Conservation (phyloP, 176 grass and related monocot species). For the Ampelocalamus luodianensis region DNA sequence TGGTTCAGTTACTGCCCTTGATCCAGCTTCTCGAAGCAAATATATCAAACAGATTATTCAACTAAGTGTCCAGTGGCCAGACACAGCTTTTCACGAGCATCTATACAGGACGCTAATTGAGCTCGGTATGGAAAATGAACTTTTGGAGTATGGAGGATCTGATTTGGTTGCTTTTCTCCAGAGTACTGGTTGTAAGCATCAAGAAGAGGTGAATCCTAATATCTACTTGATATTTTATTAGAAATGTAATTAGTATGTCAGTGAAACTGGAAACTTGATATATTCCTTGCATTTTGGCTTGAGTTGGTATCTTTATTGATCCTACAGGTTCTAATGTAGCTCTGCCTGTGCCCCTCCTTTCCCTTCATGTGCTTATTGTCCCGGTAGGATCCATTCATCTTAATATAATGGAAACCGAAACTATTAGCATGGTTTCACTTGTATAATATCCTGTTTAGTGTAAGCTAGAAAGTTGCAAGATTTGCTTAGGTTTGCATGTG, state of each 20-base stretch:
- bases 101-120: conserved; percentile 86
- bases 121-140: conserved; percentile 87
- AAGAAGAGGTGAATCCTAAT: conserved; percentile 62
- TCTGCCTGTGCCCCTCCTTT: not conserved
- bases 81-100: conserved; percentile 85
- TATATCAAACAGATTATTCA: conserved; percentile 90
- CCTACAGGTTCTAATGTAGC: conserved; percentile 3
- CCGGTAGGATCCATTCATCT: conserved; percentile 8
- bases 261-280: not conserved
- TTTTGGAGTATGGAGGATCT: conserved; percentile 90
- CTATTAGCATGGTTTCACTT: conserved; percentile 24
- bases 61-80: conserved; percentile 81
- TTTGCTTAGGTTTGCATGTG: conserved; percentile 32
- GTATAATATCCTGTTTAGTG: not conserved
- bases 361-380: not conserved
- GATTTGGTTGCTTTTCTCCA: conserved; percentile 96
- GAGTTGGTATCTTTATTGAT: not conserved
- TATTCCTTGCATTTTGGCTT: conserved; percentile 17
- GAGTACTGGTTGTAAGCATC: conserved; percentile 74
- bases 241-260: conserved; percentile 5
- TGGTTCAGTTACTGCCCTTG: conserved; percentile 56
- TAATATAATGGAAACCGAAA: conserved; percentile 29
- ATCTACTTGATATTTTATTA: conserved; percentile 12
- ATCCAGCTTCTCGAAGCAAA: conserved; percentile 78
- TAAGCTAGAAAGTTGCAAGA: conserved; percentile 11